These are phyloP conservation scores for Paramecium bursaria DNA, from an alignment of 73 alveolate genomes.

Conservation along the genomic window DNA sequence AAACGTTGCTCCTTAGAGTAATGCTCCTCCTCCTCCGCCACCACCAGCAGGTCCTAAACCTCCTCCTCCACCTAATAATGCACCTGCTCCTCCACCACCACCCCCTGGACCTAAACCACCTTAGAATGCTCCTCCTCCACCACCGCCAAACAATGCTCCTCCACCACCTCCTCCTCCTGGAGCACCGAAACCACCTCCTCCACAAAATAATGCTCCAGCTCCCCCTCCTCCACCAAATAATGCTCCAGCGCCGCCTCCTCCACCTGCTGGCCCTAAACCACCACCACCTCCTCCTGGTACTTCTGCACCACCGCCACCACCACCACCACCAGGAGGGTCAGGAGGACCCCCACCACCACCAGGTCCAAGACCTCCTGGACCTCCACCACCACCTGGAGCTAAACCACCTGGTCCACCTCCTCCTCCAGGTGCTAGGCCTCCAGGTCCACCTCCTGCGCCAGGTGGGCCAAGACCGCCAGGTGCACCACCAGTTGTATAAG, in stretches of 20 bases:
- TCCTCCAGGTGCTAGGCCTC: neutral
- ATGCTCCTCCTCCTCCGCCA: neutral
- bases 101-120: neutral
- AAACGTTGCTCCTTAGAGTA: too few species aligned
- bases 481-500: neutral
- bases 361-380: conserved; percentile 32
- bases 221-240: neutral
- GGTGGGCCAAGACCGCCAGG: conserved; percentile 12
- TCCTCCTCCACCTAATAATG: neutral
- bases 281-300: neutral
- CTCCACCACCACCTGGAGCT: neutral
- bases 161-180: neutral
- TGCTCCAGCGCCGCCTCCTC: neutral
- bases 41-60: neutral
- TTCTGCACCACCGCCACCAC: neutral
- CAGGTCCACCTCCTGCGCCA: neutral
- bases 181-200: neutral
- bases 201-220: neutral
- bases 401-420: neutral
- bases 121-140: neutral
- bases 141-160: neutral
- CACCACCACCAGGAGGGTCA: neutral
- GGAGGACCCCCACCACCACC: neutral
- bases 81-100: neutral
- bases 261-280: neutral